Percentiles rank a stretch among this genome's conserved stretches.
Conservation (phyloP, 1,139 yeast species). For the Geotrichum reessii region DNA sequence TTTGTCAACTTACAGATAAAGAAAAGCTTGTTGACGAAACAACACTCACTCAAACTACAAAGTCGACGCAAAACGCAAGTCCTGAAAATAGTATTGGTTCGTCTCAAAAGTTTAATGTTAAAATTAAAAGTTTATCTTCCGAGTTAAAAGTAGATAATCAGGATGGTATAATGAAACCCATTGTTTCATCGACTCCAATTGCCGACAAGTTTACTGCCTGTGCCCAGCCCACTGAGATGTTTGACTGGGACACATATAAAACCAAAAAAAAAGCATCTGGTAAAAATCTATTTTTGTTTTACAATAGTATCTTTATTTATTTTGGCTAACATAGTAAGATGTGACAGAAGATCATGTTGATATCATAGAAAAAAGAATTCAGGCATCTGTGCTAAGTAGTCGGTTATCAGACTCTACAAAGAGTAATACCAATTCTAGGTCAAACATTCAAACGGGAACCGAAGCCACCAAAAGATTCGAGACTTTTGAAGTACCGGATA, state of each 20-base stretch:
- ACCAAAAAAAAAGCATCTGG: neutral
- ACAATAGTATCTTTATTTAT: neutral
- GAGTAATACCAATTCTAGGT: neutral
- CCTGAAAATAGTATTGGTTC: slow-evolving; percentile 6
- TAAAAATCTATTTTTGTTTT: neutral
- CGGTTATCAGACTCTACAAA: neutral
- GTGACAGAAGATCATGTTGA: slow-evolving; percentile 10
- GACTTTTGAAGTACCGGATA: slow-evolving; percentile 5
- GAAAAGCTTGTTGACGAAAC: neutral
- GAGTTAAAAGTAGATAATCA: neutral
- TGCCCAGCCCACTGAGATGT: neutral
- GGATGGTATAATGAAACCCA: neutral
- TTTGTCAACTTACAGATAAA: neutral
- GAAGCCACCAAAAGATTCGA: neutral
- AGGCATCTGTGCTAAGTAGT: neutral
- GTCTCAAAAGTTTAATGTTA: slow-evolving; percentile 1
- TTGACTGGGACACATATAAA: neutral
- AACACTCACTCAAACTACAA: neutral
- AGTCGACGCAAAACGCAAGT: neutral
- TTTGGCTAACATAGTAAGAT: neutral
- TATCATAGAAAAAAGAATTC: slow-evolving; percentile 4
- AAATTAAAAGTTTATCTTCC: neutral
- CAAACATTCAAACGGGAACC: neutral
- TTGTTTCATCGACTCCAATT: slow-evolving; percentile 17
- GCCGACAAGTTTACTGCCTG: slow-evolving; percentile 17